Base-by-base conservation (phyloP, 805 yeast species). In the Lachancea sp. region DNA sequence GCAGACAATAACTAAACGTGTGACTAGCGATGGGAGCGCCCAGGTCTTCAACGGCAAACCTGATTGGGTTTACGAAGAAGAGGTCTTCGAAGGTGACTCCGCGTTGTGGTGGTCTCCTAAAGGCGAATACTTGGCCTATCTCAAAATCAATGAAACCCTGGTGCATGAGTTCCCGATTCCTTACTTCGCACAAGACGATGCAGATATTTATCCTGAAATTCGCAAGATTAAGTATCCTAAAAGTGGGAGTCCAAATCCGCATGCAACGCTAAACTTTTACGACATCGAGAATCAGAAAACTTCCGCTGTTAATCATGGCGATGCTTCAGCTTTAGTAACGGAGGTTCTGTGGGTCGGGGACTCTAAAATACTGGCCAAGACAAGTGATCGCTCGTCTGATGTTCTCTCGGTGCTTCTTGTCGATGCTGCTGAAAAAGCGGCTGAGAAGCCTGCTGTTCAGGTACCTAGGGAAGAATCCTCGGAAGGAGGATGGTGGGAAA, bases 11-110 rank as follows among this genome's bases (percentile, higher is more conserved):
- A 54, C 67, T 0, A 66, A 56, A 4, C 81, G 79, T 50, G 65
- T 85, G 12, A 85, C 96, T 0, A 48, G 49, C 34, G 93, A 85
- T 56, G 95, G 95, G 13, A 79, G 81, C 29, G 73, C 70, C 1
- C 73, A 78, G 50, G 70, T 86, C 7, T 87, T 88, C 65, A 84
- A 89, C 59, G 96, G 96, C 2, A 81, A 82, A 49, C 95, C 96
- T 0, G 96, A 88, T 59, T 88, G 96, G 96, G 95, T 87, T 7
- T 88, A 88, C 54, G 96, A 89, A 58, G 96, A 88, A 54, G 96
- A 88, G 63, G 93, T 88, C 0, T 73, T 85, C 43, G 79, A 77
- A 30, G 74, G 77, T 19, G 88, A 82, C 54, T 65, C 73, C 18
- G 86, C 90, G 0, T 53, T 87, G 39, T 88, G 95, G 95, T 89